phyloP scores from a whole-genome alignment of 1,284 basidiomycete genomes.

The Cryptococcus hybrid region DNA sequence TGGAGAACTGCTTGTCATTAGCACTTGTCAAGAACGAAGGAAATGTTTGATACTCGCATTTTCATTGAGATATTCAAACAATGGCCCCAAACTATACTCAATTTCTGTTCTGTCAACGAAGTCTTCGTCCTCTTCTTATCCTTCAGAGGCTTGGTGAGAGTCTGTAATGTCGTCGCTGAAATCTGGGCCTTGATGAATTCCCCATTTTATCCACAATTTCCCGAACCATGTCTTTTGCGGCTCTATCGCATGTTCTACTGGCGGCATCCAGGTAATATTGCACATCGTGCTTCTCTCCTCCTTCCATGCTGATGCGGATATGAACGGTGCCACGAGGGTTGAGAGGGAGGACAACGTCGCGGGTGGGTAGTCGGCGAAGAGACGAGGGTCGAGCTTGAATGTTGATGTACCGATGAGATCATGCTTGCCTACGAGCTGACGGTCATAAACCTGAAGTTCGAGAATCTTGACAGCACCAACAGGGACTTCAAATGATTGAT shows the following conservation, averaged over 20 bases:
- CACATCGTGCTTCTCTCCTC: constrained; percentile 43
- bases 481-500: constrained; percentile 42
- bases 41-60: constrained; percentile 34
- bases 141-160: constrained; percentile 31
- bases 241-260: constrained; percentile 32
- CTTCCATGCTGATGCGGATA: constrained; percentile 44
- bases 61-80: constrained; percentile 47
- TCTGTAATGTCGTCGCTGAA: constrained; percentile 17
- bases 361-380: constrained; percentile 23
- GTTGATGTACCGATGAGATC: constrained; percentile 36
- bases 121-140: constrained; percentile 38
- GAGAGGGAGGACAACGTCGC: constrained; percentile 43
- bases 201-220: constrained; percentile 43
- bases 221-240: constrained; percentile 39
- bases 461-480: constrained; percentile 30
- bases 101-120: constrained; percentile 37
- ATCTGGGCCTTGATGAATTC: constrained; percentile 37
- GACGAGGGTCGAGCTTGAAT: constrained; percentile 44
- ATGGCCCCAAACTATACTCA: constrained; percentile 35
- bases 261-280: constrained; percentile 38
- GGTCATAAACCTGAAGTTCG: constrained; percentile 41
- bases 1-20: constrained; percentile 34
- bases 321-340: constrained; percentile 39
- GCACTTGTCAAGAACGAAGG: neutral
- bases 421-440: constrained; percentile 48